Evolutionary conservation across 23 red algal genomes (phyloP).

Genomic region (Gracilaria domingensis): DNA sequence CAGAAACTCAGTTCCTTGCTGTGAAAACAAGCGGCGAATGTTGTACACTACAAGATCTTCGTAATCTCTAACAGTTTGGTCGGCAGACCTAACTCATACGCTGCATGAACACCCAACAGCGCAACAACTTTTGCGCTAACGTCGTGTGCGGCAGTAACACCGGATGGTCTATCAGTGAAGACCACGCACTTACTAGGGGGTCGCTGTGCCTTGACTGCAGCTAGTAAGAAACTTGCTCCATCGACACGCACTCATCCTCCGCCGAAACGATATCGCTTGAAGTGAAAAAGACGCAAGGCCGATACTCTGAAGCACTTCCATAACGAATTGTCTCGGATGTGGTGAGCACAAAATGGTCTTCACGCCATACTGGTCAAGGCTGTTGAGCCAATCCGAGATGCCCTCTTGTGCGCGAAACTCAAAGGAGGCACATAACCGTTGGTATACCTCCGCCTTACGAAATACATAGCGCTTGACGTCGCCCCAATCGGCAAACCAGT

Average conservation of each 20-base stretch:
- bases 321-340: conserved; percentile 20
- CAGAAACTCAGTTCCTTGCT: conserved; percentile 64
- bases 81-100: conserved; percentile 92
- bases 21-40: conserved; percentile 89
- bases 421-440: conserved; percentile 9
- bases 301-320: conserved; percentile 54
- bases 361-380: conserved; percentile 73
- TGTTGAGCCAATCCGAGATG: conserved; percentile 70
- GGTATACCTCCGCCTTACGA: conserved; percentile 82
- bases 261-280: conserved; percentile 54
- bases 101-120: conserved; percentile 80
- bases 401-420: conserved; percentile 57
- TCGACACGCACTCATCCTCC: conserved; percentile 86
- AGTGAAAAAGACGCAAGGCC: conserved; percentile 69
- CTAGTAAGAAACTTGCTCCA: conserved; percentile 85
- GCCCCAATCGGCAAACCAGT: conserved; percentile 90
- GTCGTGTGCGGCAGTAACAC: conserved; percentile 90
- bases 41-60: conserved; percentile 87
- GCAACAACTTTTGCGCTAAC: conserved; percentile 78
- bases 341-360: conserved; percentile 65
- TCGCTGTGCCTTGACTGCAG: conserved; percentile 70
- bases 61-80: conserved; percentile 75
- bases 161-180: conserved; percentile 83
- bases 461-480: conserved; percentile 85
- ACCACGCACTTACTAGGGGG: conserved; percentile 92